These are phyloP conservation scores for Schwanniomyces polymorphus DNA, from an alignment of 805 yeast species.

Conservation along the genomic window DNA sequence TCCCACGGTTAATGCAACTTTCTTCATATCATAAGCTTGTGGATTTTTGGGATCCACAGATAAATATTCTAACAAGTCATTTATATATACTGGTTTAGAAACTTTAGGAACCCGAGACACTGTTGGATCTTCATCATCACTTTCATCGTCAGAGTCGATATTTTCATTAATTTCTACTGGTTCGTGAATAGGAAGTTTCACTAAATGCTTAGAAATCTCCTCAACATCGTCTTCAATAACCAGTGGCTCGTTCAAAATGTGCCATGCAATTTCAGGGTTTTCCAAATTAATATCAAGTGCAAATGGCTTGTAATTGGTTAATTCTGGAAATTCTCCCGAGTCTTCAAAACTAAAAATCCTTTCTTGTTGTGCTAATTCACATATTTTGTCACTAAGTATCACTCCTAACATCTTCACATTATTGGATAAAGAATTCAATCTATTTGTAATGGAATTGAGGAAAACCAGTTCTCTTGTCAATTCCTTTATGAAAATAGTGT, in stretches of 20 bases:
- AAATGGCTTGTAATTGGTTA: constrained; percentile 19
- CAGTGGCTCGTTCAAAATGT: constrained; percentile 12
- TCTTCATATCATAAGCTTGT: constrained; percentile 49
- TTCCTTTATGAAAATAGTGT: constrained; percentile 14
- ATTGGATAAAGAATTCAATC: constrained; percentile 50
- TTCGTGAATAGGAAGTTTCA: not conserved
- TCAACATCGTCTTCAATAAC: constrained; percentile 18
- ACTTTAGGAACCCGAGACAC: constrained; percentile 33
- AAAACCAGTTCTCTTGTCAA: constrained; percentile 41
- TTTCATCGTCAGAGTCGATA: constrained; percentile 16
- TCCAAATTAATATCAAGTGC: constrained; percentile 8
- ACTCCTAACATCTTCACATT: constrained; percentile 55
- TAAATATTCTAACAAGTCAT: constrained; percentile 65
- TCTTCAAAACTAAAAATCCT: constrained; percentile 33
- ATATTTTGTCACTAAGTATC: constrained; percentile 53
- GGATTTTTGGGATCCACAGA: constrained; percentile 44
- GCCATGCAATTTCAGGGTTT: constrained; percentile 15
- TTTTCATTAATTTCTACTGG: constrained; percentile 7
- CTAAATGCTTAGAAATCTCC: not conserved
- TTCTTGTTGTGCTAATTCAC: constrained; percentile 27
- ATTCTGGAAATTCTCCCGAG: constrained; percentile 23
- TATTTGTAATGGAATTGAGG: constrained; percentile 50
- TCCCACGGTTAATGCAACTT: constrained; percentile 49
- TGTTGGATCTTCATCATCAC: constrained; percentile 53
- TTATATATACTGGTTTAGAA: constrained; percentile 63